Percentiles rank a stretch among this genome's conserved stretches.
These are phyloP conservation scores for Pueraria montana DNA, from an alignment of 306 rosid genomes.

Conservation along the genomic window DNA sequence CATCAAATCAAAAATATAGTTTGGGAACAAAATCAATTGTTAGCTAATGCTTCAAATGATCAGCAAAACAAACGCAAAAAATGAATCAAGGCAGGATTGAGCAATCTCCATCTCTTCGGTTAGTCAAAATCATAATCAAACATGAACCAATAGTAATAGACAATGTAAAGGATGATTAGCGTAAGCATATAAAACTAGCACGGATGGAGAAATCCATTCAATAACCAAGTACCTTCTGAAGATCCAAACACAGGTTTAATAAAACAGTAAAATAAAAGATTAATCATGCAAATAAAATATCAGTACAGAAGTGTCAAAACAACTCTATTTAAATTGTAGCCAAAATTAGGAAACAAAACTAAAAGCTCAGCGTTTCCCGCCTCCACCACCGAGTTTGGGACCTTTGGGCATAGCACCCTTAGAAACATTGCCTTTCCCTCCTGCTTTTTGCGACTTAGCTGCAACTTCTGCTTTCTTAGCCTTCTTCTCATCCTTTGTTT, in stretches of 20 bases:
- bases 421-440: conserved; percentile 61
- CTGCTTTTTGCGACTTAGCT: conserved; percentile 69
- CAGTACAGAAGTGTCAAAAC: conserved; percentile 41
- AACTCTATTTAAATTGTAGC: conserved; percentile 35
- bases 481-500: conserved; percentile 91
- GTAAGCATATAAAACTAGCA: neutral
- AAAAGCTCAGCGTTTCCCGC: conserved; percentile 77
- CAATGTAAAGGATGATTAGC: neutral
- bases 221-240: conserved; percentile 1
- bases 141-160: neutral
- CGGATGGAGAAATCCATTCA: neutral
- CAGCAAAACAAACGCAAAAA: neutral
- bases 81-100: too few species aligned
- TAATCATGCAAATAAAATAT: conserved; percentile 38
- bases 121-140: neutral
- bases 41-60: neutral
- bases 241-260: conserved; percentile 35
- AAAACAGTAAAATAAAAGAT: conserved; percentile 30
- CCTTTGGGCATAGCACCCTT: conserved; percentile 83
- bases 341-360: conserved; percentile 38
- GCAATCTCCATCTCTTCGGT: neutral
- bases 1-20: neutral
- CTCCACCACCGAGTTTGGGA: conserved; percentile 90
- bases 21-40: neutral
- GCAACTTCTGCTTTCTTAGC: conserved; percentile 85